Evolutionary conservation across 441 rosid genomes (phyloP), one percentile per base, ranked within the genome.

Genomic region (Mallotus repandus): DNA sequence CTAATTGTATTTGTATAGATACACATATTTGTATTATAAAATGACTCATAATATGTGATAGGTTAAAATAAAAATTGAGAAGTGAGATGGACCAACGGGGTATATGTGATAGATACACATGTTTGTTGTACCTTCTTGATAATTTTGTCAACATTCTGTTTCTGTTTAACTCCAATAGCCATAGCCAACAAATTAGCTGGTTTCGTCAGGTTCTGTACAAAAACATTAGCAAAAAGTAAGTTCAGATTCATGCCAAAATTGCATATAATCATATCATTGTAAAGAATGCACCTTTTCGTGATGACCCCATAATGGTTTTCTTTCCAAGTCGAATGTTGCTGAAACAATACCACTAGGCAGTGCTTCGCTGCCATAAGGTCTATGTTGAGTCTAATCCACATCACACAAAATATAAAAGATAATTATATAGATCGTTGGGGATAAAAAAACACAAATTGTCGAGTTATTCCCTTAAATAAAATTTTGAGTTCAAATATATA

Each of bases 101-200:
- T n/a, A n/a, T n/a, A n/a, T n/a, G n/a, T n/a, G n/a, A n/a, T n/a
- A n/a, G n/a, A n/a, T n/a, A n/a, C n/a, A n/a, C n/a, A n/a, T n/a
- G n/a, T n/a, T n/a, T n/a, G n/a, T n/a, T n/a, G n/a, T n/a, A n/a
- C n/a, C 97, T 94, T 94, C 69, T 74, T 83, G 68, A 92, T 78
- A 69, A 94, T 91, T 74, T 81, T 82, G 77, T 92, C 68, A 41
- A 92, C 97, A 65, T 80, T 86, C 74, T 84, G 80, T 63, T 89
- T 90, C 70, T 92, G 97, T 83, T 85, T 89, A 62, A 86, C 82
- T 69, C 97, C 98, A n/a, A 82, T 93, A 35, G 95, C 90, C 80
- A 94, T 80, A 62, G 93, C 97, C 66, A 94, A 71, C 49, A 94
- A 86, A 82, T 81, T 87, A 71, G 49, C 81, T 46, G 81, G 58